These are phyloP conservation scores for Phytopythium oedochilum DNA, from an alignment of 352 stramenopile species.

Conservation along the genomic window DNA sequence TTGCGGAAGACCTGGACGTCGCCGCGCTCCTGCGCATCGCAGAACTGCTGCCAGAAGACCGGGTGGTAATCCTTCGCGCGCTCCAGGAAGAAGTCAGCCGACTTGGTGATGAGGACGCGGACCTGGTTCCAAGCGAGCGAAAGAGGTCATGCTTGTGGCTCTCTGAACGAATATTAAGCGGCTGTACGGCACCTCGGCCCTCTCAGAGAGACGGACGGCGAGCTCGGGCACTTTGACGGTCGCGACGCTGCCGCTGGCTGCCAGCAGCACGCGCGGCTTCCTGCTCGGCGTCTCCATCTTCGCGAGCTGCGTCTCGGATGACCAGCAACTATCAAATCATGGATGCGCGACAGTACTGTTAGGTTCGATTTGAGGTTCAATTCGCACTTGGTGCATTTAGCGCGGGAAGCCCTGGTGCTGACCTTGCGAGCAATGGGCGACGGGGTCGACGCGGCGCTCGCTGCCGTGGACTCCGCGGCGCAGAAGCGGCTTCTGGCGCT, in stretches of 20 bases:
- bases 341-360: neutral
- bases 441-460: neutral
- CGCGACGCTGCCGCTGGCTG: slow-evolving; percentile 82
- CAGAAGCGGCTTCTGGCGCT: slow-evolving; percentile 25
- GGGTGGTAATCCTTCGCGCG: slow-evolving; percentile 73
- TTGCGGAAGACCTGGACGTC: slow-evolving; percentile 55
- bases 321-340: neutral
- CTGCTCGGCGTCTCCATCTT: slow-evolving; percentile 6
- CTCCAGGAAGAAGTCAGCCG: slow-evolving; percentile 79
- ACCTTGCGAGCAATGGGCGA: too few relatives aligned
- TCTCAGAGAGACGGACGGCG: slow-evolving; percentile 43
- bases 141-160: neutral
- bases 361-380: too few relatives aligned
- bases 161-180: neutral
- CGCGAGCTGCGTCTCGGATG: slow-evolving; percentile 1
- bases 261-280: slow-evolving; percentile 58
- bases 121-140: slow-evolving; percentile 29
- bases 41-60: slow-evolving; percentile 35
- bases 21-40: slow-evolving; percentile 10
- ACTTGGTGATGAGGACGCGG: slow-evolving; percentile 75
- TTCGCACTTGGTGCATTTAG: too few relatives aligned
- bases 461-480: neutral
- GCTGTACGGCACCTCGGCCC: slow-evolving; percentile 40
- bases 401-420: too few relatives aligned
- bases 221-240: slow-evolving; percentile 87